Base-by-base conservation (phyloP, 2,329 filamentous ascomycete species). In the Juglanconis sp. region DNA sequence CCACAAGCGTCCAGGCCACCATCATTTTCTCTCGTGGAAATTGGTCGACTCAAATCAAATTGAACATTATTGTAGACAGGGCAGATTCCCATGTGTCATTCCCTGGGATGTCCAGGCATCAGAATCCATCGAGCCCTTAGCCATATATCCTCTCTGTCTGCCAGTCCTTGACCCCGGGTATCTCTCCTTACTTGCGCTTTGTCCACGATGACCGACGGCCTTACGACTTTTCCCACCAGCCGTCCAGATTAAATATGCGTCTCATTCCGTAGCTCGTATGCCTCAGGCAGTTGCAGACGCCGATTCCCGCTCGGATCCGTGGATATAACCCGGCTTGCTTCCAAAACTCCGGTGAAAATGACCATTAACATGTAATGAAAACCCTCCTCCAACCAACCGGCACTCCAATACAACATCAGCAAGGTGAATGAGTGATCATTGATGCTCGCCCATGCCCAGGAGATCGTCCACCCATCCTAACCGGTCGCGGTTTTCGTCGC, bases 401-500 rank as follows among this genome's bases (percentile, higher is more conserved):
- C 17, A 24, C 17, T 36, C 55, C 35, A 31, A 32, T 36, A 3
- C 10, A 15, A 57, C 31, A 51, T 8, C 17, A 48, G 4, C 31
- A 17, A 30, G n/a, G 24, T 36, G 24, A 30, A 52, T 31, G 30
- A 49, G 2, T 10, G 34, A n/a, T 52, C 49, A 38, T 38, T 13
- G 13, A 35, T 48, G 44, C 17, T 38, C 53, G 34, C 15, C 15
- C 24, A 30, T 51, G 34, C 8, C 49, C 35, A 49, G 13, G 61
- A 81, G 63, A 60, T 82, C 80, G 3, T 66, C 75, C 6, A 81
- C 75, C 57, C 72, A 82, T 2, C 73, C 79, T 13, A 82, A 67
- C 17, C 65, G 71, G 7, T 79, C 70, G 38, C 79, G 69, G 52
- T 77, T 73, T 58, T 77, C 75, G 59, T 80, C 79, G 56, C 73